These are phyloP conservation scores for Bothriochloa decipiens DNA, from an alignment of 176 grass and related monocot genomes.

Conservation along the genomic window DNA sequence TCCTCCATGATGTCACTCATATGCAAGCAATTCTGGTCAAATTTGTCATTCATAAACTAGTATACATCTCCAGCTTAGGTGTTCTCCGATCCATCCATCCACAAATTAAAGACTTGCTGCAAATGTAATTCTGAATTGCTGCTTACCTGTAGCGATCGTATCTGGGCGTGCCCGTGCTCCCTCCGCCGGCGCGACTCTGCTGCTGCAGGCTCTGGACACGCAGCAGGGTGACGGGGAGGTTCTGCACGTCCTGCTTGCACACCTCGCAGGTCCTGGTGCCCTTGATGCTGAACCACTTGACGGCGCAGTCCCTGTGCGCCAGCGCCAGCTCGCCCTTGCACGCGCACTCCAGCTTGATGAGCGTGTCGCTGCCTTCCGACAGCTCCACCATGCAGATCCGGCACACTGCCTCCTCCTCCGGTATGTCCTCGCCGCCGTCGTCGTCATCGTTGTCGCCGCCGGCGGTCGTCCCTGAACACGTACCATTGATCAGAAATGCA, in stretches of 20 bases:
- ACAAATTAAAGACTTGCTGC: neutral
- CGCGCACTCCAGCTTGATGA: slow-evolving; percentile 72
- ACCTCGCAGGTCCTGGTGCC: slow-evolving; percentile 86
- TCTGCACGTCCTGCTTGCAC: slow-evolving; percentile 77
- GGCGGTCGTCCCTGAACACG: too few relatives aligned
- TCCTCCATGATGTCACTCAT: neutral
- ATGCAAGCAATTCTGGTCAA: neutral
- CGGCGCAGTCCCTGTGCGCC: slow-evolving; percentile 72
- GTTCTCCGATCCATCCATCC: neutral
- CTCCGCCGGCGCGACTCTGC: neutral
- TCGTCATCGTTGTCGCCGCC: neutral
- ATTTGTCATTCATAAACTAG: neutral
- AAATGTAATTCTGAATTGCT: neutral
- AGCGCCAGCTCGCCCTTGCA: slow-evolving; percentile 93
- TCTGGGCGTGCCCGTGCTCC: neutral
- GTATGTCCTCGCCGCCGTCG: slow-evolving; percentile 69
- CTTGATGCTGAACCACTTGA: slow-evolving; percentile 96
- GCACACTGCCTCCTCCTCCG: slow-evolving; percentile 93
- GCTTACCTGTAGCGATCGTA: slow-evolving; percentile 48
- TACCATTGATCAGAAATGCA: too few relatives aligned
- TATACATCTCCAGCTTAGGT: neutral
- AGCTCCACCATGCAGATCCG: slow-evolving; percentile 89
- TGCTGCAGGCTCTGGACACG: slow-evolving; percentile 51
- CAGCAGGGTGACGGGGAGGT: slow-evolving; percentile 84
- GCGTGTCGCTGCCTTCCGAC: slow-evolving; percentile 62